Percentiles rank a stretch among this genome's conserved stretches.
Conservation (phyloP, 345 rosid genomes). For the Conringia planisiliqua region DNA sequence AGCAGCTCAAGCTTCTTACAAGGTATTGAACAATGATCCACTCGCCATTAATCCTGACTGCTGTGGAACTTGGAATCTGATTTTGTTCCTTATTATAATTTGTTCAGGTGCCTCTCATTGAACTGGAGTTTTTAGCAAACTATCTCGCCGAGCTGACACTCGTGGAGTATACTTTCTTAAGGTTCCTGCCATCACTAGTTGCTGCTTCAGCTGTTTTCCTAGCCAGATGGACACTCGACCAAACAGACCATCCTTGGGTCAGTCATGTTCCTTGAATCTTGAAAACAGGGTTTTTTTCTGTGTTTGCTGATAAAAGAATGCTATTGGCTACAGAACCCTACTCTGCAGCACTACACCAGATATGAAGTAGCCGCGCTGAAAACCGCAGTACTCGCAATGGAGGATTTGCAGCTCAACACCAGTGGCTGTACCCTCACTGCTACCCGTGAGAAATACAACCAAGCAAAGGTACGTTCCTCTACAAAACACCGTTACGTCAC, state of each 20-base stretch:
- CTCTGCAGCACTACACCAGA: slow-evolving; percentile 81
- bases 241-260: slow-evolving; percentile 92
- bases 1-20: slow-evolving; percentile 72
- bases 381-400: slow-evolving; percentile 67
- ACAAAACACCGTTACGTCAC: not conserved
- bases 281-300: not conserved
- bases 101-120: slow-evolving; percentile 53
- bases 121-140: slow-evolving; percentile 79
- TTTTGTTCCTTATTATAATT: slow-evolving; percentile 7
- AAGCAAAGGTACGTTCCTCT: slow-evolving; percentile 55
- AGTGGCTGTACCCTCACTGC: slow-evolving; percentile 57
- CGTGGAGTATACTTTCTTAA: slow-evolving; percentile 67
- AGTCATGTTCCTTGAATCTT: slow-evolving; percentile 25
- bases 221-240: slow-evolving; percentile 85
- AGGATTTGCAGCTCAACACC: slow-evolving; percentile 70
- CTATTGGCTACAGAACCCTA: slow-evolving; percentile 58
- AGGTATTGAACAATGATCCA: slow-evolving; percentile 42
- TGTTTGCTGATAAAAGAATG: slow-evolving; percentile 13
- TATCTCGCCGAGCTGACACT: slow-evolving; percentile 84
- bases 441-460: slow-evolving; percentile 72
- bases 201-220: slow-evolving; percentile 95
- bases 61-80: not conserved
- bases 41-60: not conserved
- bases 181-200: slow-evolving; percentile 66
- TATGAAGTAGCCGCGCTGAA: slow-evolving; percentile 60